phyloP scores from a whole-genome alignment of 2,329 filamentous ascomycete genomes.

The Venturia carpophila region DNA sequence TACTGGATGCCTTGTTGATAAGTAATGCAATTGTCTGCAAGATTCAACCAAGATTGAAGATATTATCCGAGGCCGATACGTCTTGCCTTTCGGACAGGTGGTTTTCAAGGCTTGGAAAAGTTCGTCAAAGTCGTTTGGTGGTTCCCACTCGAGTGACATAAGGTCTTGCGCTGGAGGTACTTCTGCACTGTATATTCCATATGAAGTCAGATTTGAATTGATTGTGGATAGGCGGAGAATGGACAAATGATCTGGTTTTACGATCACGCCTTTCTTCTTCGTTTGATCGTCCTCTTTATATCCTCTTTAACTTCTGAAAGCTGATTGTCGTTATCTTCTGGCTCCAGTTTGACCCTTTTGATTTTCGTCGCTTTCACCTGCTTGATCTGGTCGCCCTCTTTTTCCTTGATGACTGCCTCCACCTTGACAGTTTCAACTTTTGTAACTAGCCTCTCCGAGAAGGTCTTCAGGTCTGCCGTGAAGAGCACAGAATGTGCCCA shows the following conservation, averaged over 20 bases:
- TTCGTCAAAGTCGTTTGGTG: background rate
- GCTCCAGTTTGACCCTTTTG: conserved; percentile 36
- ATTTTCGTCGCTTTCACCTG: conserved; percentile 21
- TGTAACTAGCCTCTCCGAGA: conserved; percentile 57
- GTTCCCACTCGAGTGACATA: background rate
- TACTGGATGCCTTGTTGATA: no score
- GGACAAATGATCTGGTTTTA: background rate
- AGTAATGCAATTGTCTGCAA: no score
- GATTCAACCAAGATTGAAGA: no score
- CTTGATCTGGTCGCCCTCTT: conserved; percentile 14
- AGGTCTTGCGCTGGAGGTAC: background rate
- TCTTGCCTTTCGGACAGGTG: background rate
- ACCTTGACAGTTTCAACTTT: conserved; percentile 34
- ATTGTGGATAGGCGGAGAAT: background rate
- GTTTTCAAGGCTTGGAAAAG: background rate
- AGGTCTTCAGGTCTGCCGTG: conserved; percentile 81
- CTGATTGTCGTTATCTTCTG: conserved; percentile 33
- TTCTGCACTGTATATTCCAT: background rate
- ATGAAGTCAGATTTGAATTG: no score
- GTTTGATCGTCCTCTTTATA: conserved; percentile 30
- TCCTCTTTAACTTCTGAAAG: conserved; percentile 35
- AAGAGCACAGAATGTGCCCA: conserved; percentile 98
- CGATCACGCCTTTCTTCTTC: conserved; percentile 24
- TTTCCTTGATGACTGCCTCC: conserved; percentile 25
- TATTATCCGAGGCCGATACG: background rate